Conservation (phyloP, 345 rosid genomes). For the Rubroshorea leprosula region DNA sequence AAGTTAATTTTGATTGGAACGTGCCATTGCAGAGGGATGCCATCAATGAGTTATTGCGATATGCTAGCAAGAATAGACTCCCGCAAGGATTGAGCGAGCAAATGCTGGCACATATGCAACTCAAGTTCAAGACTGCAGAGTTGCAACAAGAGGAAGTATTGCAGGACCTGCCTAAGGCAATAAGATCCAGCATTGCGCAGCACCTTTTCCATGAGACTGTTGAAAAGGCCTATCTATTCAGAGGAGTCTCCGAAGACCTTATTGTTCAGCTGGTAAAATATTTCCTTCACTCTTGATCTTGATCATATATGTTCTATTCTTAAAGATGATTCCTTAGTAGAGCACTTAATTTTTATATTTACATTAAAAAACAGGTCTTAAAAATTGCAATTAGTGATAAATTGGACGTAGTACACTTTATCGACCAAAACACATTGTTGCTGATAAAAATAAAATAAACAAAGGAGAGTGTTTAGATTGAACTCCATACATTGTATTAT, state of each 20-base stretch:
- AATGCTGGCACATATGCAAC: slow-evolving; percentile 88
- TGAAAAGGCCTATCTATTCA: slow-evolving; percentile 61
- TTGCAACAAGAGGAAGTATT: slow-evolving; percentile 82
- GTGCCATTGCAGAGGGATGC: slow-evolving; percentile 54
- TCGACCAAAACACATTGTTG: too few species aligned
- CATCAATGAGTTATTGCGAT: slow-evolving; percentile 63
- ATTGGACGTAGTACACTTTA: too few species aligned
- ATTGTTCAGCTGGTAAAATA: slow-evolving; percentile 56
- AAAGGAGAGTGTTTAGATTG: too few species aligned
- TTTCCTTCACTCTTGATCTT: too few species aligned
- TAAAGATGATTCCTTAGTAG: too few species aligned
- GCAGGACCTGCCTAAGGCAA: slow-evolving; percentile 82
- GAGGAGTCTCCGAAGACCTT: slow-evolving; percentile 66
- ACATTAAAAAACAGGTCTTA: too few species aligned
- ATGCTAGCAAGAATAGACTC: slow-evolving; percentile 71
- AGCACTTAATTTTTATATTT: too few species aligned
- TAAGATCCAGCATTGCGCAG: slow-evolving; percentile 73
- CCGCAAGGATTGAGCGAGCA: slow-evolving; percentile 86
- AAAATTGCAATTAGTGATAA: too few species aligned
- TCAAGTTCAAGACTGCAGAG: slow-evolving; percentile 83
- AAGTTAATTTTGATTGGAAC: too few species aligned
- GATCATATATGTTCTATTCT: too few species aligned
- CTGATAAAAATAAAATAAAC: too few species aligned
- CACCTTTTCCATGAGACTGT: slow-evolving; percentile 61
- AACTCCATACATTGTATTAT: too few species aligned